A percentile compares a stretch with the other conserved stretches of the same genome.
These are phyloP conservation scores for Kondoa subrosea DNA, from an alignment of 768 basidiomycete species.

Conservation along the genomic window DNA sequence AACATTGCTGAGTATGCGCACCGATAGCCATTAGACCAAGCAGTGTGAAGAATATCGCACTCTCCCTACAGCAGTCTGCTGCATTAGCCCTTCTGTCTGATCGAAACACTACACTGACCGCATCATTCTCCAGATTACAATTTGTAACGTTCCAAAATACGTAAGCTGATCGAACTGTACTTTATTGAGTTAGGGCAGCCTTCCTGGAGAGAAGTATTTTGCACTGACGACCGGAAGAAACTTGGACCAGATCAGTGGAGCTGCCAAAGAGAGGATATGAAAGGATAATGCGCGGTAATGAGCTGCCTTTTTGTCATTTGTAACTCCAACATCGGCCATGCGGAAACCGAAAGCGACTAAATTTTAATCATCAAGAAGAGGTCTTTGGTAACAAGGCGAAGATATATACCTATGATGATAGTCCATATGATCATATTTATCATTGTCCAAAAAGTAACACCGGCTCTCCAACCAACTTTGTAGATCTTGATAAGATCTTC, in stretches of 20 bases:
- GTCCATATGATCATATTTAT: slow-evolving; percentile 25
- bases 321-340: slow-evolving; percentile 19
- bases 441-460: slow-evolving; percentile 22
- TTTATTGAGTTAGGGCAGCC: neutral
- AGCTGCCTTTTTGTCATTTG: slow-evolving; percentile 11
- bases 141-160: slow-evolving; percentile 18
- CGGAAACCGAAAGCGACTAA: slow-evolving; percentile 16
- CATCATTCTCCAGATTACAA: slow-evolving; percentile 1
- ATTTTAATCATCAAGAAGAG: neutral
- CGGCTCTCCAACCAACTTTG: slow-evolving; percentile 14
- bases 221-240: slow-evolving; percentile 20
- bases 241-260: slow-evolving; percentile 28
- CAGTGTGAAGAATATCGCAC: slow-evolving; percentile 33
- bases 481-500: slow-evolving; percentile 24
- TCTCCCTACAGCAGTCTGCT: too few species aligned
- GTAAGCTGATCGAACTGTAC: slow-evolving; percentile 24
- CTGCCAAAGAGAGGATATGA: slow-evolving; percentile 21
- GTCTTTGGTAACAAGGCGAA: neutral
- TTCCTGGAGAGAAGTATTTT: neutral
- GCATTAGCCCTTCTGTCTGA: too few species aligned
- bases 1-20: slow-evolving; percentile 4
- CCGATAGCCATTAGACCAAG: slow-evolving; percentile 30
- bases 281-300: slow-evolving; percentile 21
- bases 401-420: slow-evolving; percentile 19
- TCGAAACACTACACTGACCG: slow-evolving; percentile 34